Evolutionary conservation across 345 rosid species (phyloP).

Genomic region (Limnanthes douglasii): DNA sequence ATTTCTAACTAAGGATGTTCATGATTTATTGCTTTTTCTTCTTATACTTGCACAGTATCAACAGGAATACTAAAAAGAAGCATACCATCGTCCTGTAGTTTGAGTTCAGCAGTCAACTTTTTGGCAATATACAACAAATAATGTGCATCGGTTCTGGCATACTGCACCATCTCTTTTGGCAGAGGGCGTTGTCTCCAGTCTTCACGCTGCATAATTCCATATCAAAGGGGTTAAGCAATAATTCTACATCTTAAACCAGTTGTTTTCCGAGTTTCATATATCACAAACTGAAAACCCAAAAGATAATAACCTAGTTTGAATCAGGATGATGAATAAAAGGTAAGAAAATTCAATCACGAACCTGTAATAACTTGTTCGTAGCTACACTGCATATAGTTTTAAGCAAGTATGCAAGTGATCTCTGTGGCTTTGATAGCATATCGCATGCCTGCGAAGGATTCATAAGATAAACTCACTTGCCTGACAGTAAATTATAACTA

Average conservation of each 20-base stretch:
- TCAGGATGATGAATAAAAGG: no score
- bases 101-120: slow-evolving; percentile 49
- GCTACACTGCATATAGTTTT: slow-evolving; percentile 62
- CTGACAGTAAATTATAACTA: no score
- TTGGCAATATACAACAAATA: slow-evolving; percentile 63
- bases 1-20: no score
- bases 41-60: no score
- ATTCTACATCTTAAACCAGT: slow-evolving; percentile 2
- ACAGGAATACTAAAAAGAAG: slow-evolving; percentile 3
- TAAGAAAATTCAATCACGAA: slow-evolving; percentile 13
- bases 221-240: slow-evolving; percentile 2
- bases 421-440: no score
- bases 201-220: slow-evolving; percentile 49
- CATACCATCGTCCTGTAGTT: slow-evolving; percentile 45
- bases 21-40: neutral
- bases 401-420: no score
- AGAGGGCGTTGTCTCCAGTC: slow-evolving; percentile 99
- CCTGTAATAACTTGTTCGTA: slow-evolving; percentile 83
- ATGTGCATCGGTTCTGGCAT: slow-evolving; percentile 79
- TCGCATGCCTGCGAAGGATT: no score
- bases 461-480: no score
- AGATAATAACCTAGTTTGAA: neutral
- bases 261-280: slow-evolving; percentile 5
- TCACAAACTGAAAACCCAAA: neutral
- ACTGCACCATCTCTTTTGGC: slow-evolving; percentile 56